These are phyloP conservation scores for Trichoderma atrobrunneum DNA, from an alignment of 2,329 filamentous ascomycete species.

Conservation along the genomic window DNA sequence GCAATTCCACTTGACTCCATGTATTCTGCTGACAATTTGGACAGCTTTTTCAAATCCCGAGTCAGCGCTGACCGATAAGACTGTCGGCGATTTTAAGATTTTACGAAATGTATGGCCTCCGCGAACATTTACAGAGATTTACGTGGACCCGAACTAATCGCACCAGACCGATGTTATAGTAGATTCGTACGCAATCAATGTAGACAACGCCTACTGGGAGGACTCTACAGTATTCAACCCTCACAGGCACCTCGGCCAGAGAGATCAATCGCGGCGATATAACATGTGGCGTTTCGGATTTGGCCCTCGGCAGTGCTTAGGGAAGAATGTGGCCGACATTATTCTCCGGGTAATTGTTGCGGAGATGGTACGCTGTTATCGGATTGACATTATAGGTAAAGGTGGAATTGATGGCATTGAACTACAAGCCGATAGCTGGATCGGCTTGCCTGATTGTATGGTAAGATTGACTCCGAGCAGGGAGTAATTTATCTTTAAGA, in stretches of 20 bases:
- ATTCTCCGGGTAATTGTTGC: conserved; percentile 7
- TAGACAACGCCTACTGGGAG: conserved; percentile 17
- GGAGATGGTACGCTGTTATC: neutral
- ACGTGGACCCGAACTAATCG: neutral
- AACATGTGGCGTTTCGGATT: conserved; percentile 20
- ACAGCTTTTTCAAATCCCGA: neutral
- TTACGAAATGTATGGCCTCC: neutral
- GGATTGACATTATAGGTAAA: neutral
- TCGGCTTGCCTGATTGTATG: conserved; percentile 7
- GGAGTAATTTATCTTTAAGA: neutral
- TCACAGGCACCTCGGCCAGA: neutral
- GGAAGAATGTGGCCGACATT: conserved; percentile 15
- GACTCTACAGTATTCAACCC: neutral
- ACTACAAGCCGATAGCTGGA: conserved; percentile 18
- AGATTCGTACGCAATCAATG: conserved; percentile 19
- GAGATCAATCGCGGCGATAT: conserved; percentile 1
- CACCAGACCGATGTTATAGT: conserved; percentile 17
- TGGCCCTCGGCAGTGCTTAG: conserved; percentile 14
- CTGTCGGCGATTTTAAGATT: neutral
- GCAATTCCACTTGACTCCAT: neutral
- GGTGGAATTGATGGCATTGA: neutral
- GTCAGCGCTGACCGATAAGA: neutral
- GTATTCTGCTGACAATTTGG: neutral
- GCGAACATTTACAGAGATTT: neutral
- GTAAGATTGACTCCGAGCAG: neutral